Conservation (phyloP, 1,284 basidiomycete genomes). For the Trametes sp. region DNA sequence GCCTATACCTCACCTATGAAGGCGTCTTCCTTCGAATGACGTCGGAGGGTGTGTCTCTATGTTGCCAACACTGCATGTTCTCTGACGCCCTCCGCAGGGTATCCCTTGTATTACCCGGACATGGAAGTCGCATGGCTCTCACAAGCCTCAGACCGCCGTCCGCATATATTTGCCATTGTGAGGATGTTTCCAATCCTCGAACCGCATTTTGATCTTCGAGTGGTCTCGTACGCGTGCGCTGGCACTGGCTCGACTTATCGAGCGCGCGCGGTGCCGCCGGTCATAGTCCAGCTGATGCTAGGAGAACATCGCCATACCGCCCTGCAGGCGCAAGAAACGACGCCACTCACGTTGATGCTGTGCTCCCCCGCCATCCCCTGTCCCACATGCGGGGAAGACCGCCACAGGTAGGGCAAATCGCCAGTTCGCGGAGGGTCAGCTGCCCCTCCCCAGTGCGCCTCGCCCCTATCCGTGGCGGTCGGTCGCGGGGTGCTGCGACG, state of each 20-base stretch:
- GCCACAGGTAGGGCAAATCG: neutral
- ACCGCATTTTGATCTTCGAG: neutral
- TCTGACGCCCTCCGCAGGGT: too few relatives aligned
- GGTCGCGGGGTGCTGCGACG: conserved; percentile 1
- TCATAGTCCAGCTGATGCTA: conserved; percentile 5
- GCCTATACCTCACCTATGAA: too few relatives aligned
- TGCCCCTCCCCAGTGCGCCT: neutral
- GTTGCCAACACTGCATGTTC: neutral
- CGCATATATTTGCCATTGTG: neutral
- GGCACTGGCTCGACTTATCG: neutral
- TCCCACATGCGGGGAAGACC: conserved; percentile 3
- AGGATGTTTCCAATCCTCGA: neutral
- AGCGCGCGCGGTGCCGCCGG: neutral
- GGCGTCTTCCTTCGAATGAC: too few relatives aligned
- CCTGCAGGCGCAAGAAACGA: neutral
- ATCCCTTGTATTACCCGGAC: too few relatives aligned
- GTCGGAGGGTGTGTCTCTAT: too few relatives aligned
- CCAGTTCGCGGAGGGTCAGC: neutral
- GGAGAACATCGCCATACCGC: neutral
- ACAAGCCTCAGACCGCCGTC: neutral
- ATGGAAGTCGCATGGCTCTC: neutral
- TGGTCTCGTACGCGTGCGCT: neutral
- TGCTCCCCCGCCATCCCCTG: neutral
- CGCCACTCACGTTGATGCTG: neutral
- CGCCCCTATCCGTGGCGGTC: conserved; percentile 10